phyloP scores from a whole-genome alignment of 441 rosid species.

The Sinapis alba region DNA sequence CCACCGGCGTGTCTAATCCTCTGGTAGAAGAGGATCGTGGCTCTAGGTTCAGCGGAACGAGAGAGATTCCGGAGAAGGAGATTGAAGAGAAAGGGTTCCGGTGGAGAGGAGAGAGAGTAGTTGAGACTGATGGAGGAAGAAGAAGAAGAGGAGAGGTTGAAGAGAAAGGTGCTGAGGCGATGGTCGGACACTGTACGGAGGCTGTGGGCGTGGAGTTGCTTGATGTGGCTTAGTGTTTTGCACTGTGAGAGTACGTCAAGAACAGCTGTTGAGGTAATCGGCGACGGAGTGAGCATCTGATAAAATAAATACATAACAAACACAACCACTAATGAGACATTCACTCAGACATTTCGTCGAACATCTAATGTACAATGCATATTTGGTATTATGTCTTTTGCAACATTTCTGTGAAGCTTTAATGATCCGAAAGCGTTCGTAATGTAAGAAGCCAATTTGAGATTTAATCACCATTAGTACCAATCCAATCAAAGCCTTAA shows the following conservation, averaged over 20 bases:
- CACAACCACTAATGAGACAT: not conserved
- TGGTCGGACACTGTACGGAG: conserved; percentile 37
- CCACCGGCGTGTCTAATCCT: conserved; percentile 43
- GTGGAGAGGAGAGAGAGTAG: conserved; percentile 43
- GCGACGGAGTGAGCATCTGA: conserved; percentile 10
- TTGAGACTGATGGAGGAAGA: conserved; percentile 41
- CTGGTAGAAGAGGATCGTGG: conserved; percentile 42
- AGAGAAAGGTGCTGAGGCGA: conserved; percentile 32
- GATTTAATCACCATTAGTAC: not conserved
- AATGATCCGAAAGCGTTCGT: too few relatives aligned
- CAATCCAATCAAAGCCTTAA: not conserved
- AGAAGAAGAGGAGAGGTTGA: conserved; percentile 43
- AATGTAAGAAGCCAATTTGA: not conserved
- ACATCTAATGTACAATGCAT: not conserved
- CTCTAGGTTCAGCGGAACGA: conserved; percentile 36
- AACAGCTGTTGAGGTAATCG: conserved; percentile 3
- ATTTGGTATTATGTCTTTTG: not conserved
- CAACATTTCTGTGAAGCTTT: too few relatives aligned
- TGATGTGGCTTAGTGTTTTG: conserved; percentile 39
- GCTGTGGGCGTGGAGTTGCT: conserved; percentile 53
- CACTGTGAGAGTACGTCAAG: conserved; percentile 34
- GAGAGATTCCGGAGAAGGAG: conserved; percentile 47
- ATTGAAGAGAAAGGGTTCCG: conserved; percentile 36
- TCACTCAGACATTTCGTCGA: not conserved
- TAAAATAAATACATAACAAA: not conserved